phyloP scores from a whole-genome alignment of 1,139 yeast genomes.

The Geotrichum klebahnii region DNA sequence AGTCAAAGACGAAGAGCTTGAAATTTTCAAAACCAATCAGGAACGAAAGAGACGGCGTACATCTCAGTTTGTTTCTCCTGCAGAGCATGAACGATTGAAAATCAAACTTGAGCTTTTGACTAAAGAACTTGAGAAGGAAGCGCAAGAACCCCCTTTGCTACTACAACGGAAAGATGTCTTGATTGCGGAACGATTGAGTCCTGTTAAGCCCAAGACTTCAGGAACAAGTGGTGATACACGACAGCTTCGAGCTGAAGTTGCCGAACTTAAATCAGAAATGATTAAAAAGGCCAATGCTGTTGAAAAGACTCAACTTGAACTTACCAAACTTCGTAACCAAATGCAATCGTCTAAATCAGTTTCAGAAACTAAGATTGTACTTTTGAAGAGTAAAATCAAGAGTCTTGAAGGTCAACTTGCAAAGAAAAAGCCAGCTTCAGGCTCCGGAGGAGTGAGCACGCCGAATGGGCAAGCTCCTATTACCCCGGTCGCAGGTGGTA shows the following conservation, averaged over 20 bases:
- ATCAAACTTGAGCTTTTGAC: slow-evolving; percentile 7
- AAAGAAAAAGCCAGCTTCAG: background rate
- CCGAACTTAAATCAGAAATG: slow-evolving; percentile 24
- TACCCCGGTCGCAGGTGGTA: slow-evolving; percentile 13
- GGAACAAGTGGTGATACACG: background rate
- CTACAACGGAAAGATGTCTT: no score
- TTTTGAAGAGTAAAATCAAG: slow-evolving; percentile 24
- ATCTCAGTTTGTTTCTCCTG: slow-evolving; percentile 9
- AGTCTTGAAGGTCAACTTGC: slow-evolving; percentile 12
- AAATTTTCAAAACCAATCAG: slow-evolving; percentile 11
- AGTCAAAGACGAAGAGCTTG: slow-evolving; percentile 17
- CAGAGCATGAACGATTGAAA: slow-evolving; percentile 16
- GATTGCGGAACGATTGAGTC: no score
- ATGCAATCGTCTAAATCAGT: slow-evolving; percentile 26
- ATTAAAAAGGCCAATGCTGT: slow-evolving; percentile 22
- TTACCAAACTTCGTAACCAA: slow-evolving; percentile 24
- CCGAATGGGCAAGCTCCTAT: background rate
- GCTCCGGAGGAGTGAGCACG: background rate
- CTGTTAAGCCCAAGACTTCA: background rate
- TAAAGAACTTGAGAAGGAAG: slow-evolving; percentile 11
- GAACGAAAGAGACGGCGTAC: slow-evolving; percentile 14
- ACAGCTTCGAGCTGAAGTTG: slow-evolving; percentile 24
- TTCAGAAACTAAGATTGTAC: slow-evolving; percentile 25
- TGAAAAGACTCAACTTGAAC: slow-evolving; percentile 26
- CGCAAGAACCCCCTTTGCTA: no score